Conservation (phyloP, 2,329 filamentous ascomycete species). For the Claviceps citrina region DNA sequence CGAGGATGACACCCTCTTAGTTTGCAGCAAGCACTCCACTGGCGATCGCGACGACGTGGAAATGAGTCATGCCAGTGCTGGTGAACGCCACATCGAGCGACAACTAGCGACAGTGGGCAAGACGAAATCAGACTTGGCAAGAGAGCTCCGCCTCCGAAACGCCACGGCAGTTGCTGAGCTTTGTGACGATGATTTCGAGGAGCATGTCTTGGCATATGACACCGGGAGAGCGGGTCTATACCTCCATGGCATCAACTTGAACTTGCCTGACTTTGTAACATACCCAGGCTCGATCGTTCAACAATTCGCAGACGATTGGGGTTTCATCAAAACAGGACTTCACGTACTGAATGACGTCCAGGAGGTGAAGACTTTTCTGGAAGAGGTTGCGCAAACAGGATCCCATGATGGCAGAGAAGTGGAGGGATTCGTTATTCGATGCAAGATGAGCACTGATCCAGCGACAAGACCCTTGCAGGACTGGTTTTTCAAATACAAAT, state of each 20-base stretch:
- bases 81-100: constrained; percentile 65
- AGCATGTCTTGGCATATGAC: constrained; percentile 85
- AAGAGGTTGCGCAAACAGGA: constrained; percentile 73
- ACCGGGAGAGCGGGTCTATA: constrained; percentile 78
- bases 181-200: constrained; percentile 90
- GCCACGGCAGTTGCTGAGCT: constrained; percentile 91
- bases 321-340: constrained; percentile 77
- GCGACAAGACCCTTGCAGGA: constrained; percentile 49
- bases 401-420: constrained; percentile 83
- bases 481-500: constrained; percentile 99
- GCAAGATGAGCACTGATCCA: constrained; percentile 47
- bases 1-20: constrained; percentile 73
- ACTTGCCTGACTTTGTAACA: constrained; percentile 80
- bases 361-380: constrained; percentile 65
- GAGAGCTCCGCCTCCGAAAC: constrained; percentile 62
- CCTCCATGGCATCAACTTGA: constrained; percentile 89
- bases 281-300: constrained; percentile 75
- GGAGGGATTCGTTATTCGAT: constrained; percentile 92
- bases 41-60: constrained; percentile 57
- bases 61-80: constrained; percentile 69
- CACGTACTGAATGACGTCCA: constrained; percentile 60
- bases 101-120: constrained; percentile 68
- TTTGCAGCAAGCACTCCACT: constrained; percentile 98
- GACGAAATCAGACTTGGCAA: constrained; percentile 62
- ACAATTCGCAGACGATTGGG: constrained; percentile 80